Evolutionary conservation across 2,329 filamentous ascomycete genomes (phyloP).

Genomic region (Ophiostoma tasmaniense): DNA sequence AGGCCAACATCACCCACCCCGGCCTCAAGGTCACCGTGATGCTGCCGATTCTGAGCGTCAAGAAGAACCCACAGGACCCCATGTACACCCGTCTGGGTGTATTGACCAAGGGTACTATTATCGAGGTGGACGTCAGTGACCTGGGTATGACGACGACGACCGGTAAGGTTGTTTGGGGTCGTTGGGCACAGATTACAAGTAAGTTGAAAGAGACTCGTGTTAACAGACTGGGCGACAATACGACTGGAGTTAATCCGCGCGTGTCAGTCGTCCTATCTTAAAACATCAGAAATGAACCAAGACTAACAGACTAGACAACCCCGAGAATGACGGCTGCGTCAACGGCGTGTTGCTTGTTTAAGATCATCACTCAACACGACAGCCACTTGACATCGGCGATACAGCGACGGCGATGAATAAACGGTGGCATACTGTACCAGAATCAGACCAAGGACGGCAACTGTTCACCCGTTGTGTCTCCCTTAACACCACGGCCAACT

Average conservation of each 20-base stretch:
- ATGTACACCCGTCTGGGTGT: slow-evolving; percentile 81
- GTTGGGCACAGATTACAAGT: slow-evolving; percentile 63
- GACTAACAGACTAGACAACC: slow-evolving; percentile 19
- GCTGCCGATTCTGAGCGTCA: slow-evolving; percentile 59
- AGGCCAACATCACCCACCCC: slow-evolving; percentile 53
- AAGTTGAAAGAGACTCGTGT: not conserved
- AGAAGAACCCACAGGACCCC: slow-evolving; percentile 79
- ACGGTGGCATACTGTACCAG: not conserved
- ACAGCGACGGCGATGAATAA: not conserved
- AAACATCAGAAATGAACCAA: not conserved
- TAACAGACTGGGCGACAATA: not conserved
- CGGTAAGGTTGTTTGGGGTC: slow-evolving; percentile 90
- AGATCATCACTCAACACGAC: not conserved
- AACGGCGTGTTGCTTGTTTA: slow-evolving; percentile 19
- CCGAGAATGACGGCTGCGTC: slow-evolving; percentile 23
- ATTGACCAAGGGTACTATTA: slow-evolving; percentile 66
- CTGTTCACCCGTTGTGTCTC: not conserved
- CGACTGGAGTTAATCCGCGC: not conserved
- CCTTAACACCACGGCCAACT: not conserved
- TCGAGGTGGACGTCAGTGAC: slow-evolving; percentile 91
- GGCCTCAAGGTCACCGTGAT: slow-evolving; percentile 57
- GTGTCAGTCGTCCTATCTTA: not conserved
- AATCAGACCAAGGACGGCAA: not conserved
- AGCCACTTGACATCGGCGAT: not conserved
- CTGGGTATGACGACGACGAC: slow-evolving; percentile 81